Base-by-base conservation (phyloP, 768 basidiomycete species). In the Amanita rimosa region DNA sequence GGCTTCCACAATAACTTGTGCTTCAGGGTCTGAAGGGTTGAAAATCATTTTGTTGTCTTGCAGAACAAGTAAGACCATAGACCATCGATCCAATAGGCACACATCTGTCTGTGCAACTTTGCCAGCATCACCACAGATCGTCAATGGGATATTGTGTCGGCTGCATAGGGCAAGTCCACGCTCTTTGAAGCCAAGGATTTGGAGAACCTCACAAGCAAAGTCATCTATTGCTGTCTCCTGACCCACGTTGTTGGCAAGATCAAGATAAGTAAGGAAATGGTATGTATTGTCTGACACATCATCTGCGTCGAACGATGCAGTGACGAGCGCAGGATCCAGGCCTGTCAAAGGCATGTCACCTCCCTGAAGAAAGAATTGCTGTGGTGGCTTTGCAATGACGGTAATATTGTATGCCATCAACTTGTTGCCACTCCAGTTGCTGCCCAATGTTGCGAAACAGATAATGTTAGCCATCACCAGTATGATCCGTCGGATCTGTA, bases 21-120 rank as follows among this genome's bases (percentile, higher is more conserved):
- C 17, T 51, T 64, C 57, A 29, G 54, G 46, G 40, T 56, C 46
- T 14, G 52, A 47, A 38, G 13, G 24, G 22, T 59, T 56, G 47
- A 42, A 53, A 35, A 57, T 10, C 1, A 49, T 58, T 49, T 58
- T 59, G 31, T 63, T 60, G 38, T 55, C 46, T 16, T 58, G 47
- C 39, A 62, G 51, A 17, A 65, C 58, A 40, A 62, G 58, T 38
- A 64, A 54, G 6, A 64, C 51, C 14, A 60, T 40, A 21, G 52
- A 50, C 24, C 57, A 55, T 34, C 43, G 44, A 47, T 59, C 49
- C 5, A 63, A 42, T 41, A 65, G 52, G 49, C 66, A 65, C 22
- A 65, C 58, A 50, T 59, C 58, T 46, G 60, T 54, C 51, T 60
- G 60, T n/a, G n/a, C n/a, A n/a, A n/a, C n/a, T n/a, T n/a, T n/a